Conservation (phyloP, 352 stramenopile species). For the Globisporangium sylvaticum region DNA sequence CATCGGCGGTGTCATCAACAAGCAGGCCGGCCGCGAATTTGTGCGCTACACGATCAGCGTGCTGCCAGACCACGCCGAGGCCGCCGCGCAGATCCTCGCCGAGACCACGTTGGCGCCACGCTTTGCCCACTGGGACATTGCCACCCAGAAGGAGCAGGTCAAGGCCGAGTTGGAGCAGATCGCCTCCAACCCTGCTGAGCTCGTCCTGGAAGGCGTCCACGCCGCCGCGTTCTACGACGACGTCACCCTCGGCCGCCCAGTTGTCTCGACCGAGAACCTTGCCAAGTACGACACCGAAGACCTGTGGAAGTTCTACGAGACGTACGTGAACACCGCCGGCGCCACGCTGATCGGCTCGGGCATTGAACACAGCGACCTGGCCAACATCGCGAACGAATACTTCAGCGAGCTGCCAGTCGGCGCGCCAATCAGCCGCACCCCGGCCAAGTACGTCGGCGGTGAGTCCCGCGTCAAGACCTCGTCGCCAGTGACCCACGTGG, state of each 20-base stretch:
- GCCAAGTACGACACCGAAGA: conserved; percentile 37
- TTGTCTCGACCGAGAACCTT: conserved; percentile 55
- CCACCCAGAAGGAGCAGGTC: conserved; percentile 67
- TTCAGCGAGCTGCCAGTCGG: conserved; percentile 45
- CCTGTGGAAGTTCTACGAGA: conserved; percentile 54
- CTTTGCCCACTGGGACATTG: conserved; percentile 78
- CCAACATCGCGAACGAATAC: conserved; percentile 58
- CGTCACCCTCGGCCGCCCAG: conserved; percentile 52
- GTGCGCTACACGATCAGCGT: conserved; percentile 79
- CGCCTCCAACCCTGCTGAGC: conserved; percentile 30
- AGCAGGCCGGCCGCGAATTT: conserved; percentile 61
- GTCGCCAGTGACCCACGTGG: conserved; percentile 60
- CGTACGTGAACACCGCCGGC: conserved; percentile 64
- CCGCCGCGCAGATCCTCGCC: conserved; percentile 66
- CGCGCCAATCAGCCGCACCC: conserved; percentile 17
- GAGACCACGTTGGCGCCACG: conserved; percentile 76
- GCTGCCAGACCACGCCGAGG: conserved; percentile 60
- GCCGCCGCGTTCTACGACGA: conserved; percentile 82
- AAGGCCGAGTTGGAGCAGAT: conserved; percentile 48
- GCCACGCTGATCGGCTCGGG: conserved; percentile 60
- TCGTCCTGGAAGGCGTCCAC: conserved; percentile 60
- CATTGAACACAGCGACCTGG: conserved; percentile 58
- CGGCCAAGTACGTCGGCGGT: conserved; percentile 71
- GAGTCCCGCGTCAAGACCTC: conserved; percentile 72
- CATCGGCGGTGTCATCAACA: conserved; percentile 63